These are phyloP conservation scores for Alternaria arbusti DNA, from an alignment of 2,329 filamentous ascomycete genomes.

Conservation along the genomic window DNA sequence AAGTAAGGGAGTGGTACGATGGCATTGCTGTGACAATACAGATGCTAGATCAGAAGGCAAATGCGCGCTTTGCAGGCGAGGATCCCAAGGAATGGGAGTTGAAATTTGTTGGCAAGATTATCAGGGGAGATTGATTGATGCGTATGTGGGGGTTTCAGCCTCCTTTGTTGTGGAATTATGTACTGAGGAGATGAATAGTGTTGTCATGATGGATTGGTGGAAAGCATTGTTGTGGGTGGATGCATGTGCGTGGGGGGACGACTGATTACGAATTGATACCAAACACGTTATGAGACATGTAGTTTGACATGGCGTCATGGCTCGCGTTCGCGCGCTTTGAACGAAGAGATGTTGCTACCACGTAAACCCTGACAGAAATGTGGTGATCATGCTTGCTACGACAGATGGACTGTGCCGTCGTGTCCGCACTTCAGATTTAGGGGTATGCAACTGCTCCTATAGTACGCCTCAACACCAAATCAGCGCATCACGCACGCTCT, in stretches of 20 bases:
- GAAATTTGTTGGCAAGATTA: slow-evolving; percentile 47
- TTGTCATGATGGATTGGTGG: background rate
- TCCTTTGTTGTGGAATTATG: fast-evolving
- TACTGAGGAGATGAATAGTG: background rate
- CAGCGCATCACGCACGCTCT: background rate
- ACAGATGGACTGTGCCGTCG: background rate
- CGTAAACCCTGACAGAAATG: background rate
- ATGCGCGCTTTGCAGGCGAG: slow-evolving; percentile 38
- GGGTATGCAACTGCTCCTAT: background rate
- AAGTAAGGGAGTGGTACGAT: slow-evolving; percentile 46
- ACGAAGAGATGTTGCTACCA: background rate
- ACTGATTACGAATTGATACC: background rate
- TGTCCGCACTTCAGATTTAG: background rate
- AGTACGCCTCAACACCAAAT: slow-evolving; percentile 1
- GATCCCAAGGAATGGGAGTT: slow-evolving; percentile 47
- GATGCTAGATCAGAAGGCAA: slow-evolving; percentile 35
- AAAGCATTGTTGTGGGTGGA: background rate
- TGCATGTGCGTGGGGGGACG: background rate
- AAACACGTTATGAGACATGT: background rate
- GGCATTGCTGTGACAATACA: slow-evolving; percentile 37
- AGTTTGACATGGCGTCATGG: background rate
- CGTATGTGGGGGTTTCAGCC: background rate
- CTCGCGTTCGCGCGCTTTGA: background rate
- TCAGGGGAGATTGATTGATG: slow-evolving; percentile 30
- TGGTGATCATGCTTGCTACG: background rate